A percentile compares a stretch with the other conserved stretches of the same genome.
Conservation (phyloP, 257 asterid species). For the Jasminum sambac region DNA sequence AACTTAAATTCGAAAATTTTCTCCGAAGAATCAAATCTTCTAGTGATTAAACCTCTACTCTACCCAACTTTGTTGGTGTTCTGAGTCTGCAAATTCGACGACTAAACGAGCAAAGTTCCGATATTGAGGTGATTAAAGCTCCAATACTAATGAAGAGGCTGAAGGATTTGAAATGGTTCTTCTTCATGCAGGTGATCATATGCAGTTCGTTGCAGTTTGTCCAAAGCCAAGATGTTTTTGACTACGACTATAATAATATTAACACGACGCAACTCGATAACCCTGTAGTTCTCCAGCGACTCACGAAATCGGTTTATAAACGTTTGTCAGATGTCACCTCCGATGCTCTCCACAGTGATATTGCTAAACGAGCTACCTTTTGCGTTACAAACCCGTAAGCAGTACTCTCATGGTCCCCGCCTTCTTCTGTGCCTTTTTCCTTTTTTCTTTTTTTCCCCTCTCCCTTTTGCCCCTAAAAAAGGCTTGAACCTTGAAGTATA, state of each 20-base stretch:
- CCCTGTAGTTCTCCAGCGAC: conserved; percentile 31
- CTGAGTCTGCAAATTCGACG: neutral
- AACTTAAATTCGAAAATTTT: neutral
- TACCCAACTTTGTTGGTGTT: neutral
- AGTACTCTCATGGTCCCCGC: neutral
- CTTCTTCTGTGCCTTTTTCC: too few relatives aligned
- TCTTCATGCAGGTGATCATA: conserved; percentile 24
- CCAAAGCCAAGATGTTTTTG: conserved; percentile 40
- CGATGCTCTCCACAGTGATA: conserved; percentile 38
- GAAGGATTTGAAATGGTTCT: neutral
- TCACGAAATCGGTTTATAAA: conserved; percentile 41
- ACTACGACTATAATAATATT: conserved; percentile 25
- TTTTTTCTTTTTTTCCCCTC: too few relatives aligned
- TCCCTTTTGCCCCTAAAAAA: too few relatives aligned
- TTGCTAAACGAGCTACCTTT: conserved; percentile 49
- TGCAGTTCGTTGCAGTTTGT: conserved; percentile 28
- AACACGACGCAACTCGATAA: conserved; percentile 36
- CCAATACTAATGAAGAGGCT: neutral
- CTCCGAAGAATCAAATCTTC: neutral
- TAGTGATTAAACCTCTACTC: neutral
- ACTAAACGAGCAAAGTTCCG: neutral
- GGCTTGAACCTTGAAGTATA: neutral
- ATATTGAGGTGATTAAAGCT: conserved; percentile 3
- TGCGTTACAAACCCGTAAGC: conserved; percentile 67
- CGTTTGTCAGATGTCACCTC: conserved; percentile 51